These are phyloP conservation scores for Rhodotorula glutinis DNA, from an alignment of 1,284 basidiomycete genomes.

Conservation along the genomic window DNA sequence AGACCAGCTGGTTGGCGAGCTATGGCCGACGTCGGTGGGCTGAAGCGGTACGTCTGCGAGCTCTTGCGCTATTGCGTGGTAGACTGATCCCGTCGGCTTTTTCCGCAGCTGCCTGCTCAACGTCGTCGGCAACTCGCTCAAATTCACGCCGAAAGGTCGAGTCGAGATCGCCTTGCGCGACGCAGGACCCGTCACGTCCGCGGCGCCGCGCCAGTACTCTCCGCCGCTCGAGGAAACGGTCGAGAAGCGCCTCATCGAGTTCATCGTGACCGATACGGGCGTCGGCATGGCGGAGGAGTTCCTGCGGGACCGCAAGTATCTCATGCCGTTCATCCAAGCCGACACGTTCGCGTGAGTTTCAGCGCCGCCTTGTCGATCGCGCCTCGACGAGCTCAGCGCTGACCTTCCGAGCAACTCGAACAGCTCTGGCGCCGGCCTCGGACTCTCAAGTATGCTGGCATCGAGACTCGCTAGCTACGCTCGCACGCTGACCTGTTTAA, in stretches of 20 bases:
- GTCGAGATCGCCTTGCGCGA: slow-evolving; percentile 26
- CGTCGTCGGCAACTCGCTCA: slow-evolving; percentile 30
- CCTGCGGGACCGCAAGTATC: slow-evolving; percentile 6
- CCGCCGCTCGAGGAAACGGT: not conserved
- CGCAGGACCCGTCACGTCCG: not conserved
- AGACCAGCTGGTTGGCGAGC: slow-evolving; percentile 20
- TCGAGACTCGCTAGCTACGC: slow-evolving; percentile 5
- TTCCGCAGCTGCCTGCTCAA: slow-evolving; percentile 19
- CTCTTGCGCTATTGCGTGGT: too few relatives aligned
- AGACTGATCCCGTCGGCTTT: too few relatives aligned
- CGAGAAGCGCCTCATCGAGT: slow-evolving; percentile 1
- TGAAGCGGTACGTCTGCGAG: slow-evolving; percentile 15
- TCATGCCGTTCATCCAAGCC: slow-evolving; percentile 19
- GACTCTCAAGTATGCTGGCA: not conserved
- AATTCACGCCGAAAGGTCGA: slow-evolving; percentile 27
- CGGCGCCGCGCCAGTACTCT: not conserved
- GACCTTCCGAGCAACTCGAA: too few relatives aligned
- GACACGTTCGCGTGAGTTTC: slow-evolving; percentile 10
- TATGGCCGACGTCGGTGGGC: slow-evolving; percentile 19
- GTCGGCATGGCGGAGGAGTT: slow-evolving; percentile 16
- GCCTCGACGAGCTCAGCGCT: too few relatives aligned
- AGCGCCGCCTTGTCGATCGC: too few relatives aligned
- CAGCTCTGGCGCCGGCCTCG: slow-evolving; percentile 9
- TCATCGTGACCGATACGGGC: slow-evolving; percentile 14
- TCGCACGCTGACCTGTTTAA: not conserved